Conservation (phyloP, 345 rosid genomes). For the Sapria himalayana region DNA sequence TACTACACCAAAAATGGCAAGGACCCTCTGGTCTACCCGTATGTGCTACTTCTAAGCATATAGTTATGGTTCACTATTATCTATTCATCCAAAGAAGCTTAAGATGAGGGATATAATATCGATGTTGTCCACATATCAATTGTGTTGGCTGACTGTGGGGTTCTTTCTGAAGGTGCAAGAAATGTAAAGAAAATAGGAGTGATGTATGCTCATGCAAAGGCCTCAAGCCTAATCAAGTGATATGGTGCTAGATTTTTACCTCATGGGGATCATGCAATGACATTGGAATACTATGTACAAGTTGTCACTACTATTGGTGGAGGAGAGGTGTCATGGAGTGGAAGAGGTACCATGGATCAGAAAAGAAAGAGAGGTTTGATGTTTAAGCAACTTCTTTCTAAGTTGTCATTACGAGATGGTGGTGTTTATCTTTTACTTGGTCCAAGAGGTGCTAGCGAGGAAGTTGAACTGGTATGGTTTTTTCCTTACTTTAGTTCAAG, state of each 20-base stretch:
- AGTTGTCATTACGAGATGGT: slow-evolving; percentile 70
- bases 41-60: slow-evolving; percentile 66
- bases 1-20: slow-evolving; percentile 91
- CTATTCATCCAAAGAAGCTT: slow-evolving; percentile 66
- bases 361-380: slow-evolving; percentile 70
- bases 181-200: slow-evolving; percentile 45
- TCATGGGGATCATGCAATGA: slow-evolving; percentile 53
- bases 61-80: slow-evolving; percentile 66
- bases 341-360: slow-evolving; percentile 62
- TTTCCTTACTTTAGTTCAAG: slow-evolving; percentile 37
- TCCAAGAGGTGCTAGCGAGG: slow-evolving; percentile 70
- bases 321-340: slow-evolving; percentile 72
- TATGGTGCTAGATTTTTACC: slow-evolving; percentile 68
- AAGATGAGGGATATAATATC: slow-evolving; percentile 56
- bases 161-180: slow-evolving; percentile 49
- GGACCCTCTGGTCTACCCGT: slow-evolving; percentile 91
- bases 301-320: slow-evolving; percentile 94
- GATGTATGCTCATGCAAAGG: slow-evolving; percentile 85
- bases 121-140: slow-evolving; percentile 75
- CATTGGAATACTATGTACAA: slow-evolving; percentile 87
- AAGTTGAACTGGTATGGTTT: slow-evolving; percentile 71
- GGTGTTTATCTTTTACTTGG: slow-evolving; percentile 72
- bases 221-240: slow-evolving; percentile 78
- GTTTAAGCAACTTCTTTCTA: slow-evolving; percentile 81
- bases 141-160: slow-evolving; percentile 61